phyloP scores from a whole-genome alignment of 1,284 basidiomycete genomes.

The Trichosporon asahii region DNA sequence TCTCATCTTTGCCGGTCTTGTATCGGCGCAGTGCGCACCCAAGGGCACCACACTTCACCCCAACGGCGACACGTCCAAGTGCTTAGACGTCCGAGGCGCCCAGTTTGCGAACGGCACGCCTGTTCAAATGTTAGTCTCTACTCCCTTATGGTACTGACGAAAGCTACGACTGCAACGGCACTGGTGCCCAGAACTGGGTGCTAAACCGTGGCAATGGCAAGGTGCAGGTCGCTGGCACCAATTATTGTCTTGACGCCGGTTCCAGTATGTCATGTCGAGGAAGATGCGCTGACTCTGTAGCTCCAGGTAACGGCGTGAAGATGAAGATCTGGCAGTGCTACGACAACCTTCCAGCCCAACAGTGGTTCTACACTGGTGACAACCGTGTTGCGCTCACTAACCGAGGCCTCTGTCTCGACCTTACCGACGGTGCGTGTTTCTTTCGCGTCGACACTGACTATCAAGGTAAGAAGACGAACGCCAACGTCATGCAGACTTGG shows the following conservation, averaged over 20 bases:
- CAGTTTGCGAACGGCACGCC: constrained; percentile 27
- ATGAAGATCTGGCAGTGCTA: constrained; percentile 26
- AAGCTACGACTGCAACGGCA: constrained; percentile 36
- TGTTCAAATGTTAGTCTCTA: constrained; percentile 18
- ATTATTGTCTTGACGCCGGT: constrained; percentile 39
- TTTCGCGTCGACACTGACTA: neutral
- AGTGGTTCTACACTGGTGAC: constrained; percentile 20
- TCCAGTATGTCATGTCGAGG: constrained; percentile 10
- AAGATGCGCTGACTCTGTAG: neutral
- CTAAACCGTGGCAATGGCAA: constrained; percentile 24
- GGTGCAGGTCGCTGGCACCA: constrained; percentile 31
- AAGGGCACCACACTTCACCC: constrained; percentile 34
- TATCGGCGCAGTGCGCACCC: neutral
- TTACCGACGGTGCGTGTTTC: neutral
- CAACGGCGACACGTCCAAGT: constrained; percentile 34
- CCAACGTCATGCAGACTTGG: constrained; percentile 34
- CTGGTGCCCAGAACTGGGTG: constrained; percentile 34
- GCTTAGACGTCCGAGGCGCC: constrained; percentile 29
- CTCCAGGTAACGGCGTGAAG: constrained; percentile 16
- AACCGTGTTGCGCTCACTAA: constrained; percentile 15
- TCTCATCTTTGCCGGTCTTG: neutral
- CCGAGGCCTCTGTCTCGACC: constrained; percentile 17
- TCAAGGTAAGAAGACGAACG: constrained; percentile 17
- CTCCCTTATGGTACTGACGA: neutral
- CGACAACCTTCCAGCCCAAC: constrained; percentile 21